phyloP scores from a whole-genome alignment of 345 rosid species.

The Melaleuca quinquenervia region DNA sequence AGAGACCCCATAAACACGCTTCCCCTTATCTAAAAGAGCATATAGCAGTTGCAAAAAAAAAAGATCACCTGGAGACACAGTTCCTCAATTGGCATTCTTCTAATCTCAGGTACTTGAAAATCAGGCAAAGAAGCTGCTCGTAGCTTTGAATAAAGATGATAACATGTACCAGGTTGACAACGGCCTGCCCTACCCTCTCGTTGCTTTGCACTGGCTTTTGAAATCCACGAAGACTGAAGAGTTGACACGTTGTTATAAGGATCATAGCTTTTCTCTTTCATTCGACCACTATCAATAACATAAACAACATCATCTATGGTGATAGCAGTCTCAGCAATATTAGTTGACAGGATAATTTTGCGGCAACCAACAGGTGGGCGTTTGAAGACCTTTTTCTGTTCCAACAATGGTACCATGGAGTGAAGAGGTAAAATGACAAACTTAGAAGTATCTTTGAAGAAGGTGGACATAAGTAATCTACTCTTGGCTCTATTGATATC shows the following conservation, averaged over 20 bases:
- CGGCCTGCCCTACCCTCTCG: constrained; percentile 97
- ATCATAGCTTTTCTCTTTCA: constrained; percentile 95
- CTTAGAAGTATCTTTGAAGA: constrained; percentile 45
- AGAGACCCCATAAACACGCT: neutral
- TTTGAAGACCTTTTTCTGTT: constrained; percentile 75
- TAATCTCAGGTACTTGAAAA: constrained; percentile 84
- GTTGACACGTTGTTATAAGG: constrained; percentile 85
- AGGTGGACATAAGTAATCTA: constrained; percentile 42
- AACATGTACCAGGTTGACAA: constrained; percentile 89
- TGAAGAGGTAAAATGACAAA: constrained; percentile 73
- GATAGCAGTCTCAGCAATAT: constrained; percentile 87
- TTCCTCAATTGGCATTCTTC: constrained; percentile 88
- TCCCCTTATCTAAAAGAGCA: neutral
- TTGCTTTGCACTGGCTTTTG: constrained; percentile 93
- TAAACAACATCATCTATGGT: constrained; percentile 95
- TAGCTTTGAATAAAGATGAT: constrained; percentile 76
- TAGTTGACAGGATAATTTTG: constrained; percentile 80
- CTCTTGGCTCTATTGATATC: constrained; percentile 65
- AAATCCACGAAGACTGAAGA: constrained; percentile 85
- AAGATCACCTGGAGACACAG: constrained; percentile 78
- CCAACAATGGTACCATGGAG: constrained; percentile 83
- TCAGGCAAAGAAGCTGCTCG: constrained; percentile 77
- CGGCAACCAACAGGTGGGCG: constrained; percentile 77
- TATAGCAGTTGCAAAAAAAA: neutral
- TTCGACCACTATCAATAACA: constrained; percentile 91